Conservation (phyloP, 1,284 basidiomycete species). For the Cutaneotrichosporon arboriforme region DNA sequence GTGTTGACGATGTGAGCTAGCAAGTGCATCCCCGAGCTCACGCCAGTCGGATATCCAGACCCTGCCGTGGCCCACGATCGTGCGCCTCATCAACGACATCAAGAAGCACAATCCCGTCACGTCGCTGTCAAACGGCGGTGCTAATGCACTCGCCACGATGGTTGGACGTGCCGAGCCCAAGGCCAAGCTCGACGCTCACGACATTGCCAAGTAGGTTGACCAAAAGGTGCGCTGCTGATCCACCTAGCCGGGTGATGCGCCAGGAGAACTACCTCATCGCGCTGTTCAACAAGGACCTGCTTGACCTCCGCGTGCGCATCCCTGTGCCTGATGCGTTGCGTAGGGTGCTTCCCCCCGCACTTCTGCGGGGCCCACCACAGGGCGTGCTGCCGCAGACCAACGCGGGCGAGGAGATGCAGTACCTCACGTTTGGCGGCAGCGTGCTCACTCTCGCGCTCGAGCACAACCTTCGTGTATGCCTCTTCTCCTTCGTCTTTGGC, state of each 20-base stretch:
- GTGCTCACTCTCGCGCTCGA: conserved; percentile 79
- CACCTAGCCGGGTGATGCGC: conserved; percentile 71
- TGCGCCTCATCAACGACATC: conserved; percentile 77
- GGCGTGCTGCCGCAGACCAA: conserved; percentile 22
- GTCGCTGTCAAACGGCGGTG: conserved; percentile 57
- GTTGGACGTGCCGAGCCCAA: conserved; percentile 39
- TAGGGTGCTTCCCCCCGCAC: conserved; percentile 25
- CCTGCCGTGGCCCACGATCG: conserved; percentile 92
- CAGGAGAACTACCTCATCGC: conserved; percentile 98
- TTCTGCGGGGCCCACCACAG: conserved; percentile 25
- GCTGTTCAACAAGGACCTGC: conserved; percentile 90
- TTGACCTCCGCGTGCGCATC: conserved; percentile 68
- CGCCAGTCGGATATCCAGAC: conserved; percentile 92
- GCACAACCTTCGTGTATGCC: conserved; percentile 92
- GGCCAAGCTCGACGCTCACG: conserved; percentile 87
- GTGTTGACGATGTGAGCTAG: conserved; percentile 53
- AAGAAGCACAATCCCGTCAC: conserved; percentile 86
- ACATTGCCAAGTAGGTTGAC: conserved; percentile 51
- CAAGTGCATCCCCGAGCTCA: neutral
- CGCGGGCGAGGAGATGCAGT: conserved; percentile 19
- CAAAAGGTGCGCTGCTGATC: neutral
- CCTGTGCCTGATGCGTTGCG: conserved; percentile 59
- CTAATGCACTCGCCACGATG: conserved; percentile 43
- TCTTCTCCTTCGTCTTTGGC: conserved; percentile 93
- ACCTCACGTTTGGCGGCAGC: conserved; percentile 43